Evolutionary conservation across 2,329 filamentous ascomycete genomes (phyloP).

Genomic region (Diaporthe vexans): DNA sequence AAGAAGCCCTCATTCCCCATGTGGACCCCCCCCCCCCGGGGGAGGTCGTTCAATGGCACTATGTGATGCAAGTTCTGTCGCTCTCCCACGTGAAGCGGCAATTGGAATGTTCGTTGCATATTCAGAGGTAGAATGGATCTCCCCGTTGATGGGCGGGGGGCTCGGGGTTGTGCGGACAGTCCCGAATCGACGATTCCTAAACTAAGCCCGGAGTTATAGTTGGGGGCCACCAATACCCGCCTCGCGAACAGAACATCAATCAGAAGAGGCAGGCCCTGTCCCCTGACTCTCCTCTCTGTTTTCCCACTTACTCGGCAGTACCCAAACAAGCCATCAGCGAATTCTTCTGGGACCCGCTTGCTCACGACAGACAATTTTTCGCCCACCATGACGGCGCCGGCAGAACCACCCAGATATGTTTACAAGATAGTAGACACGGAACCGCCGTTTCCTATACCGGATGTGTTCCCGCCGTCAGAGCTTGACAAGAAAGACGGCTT

Average conservation of each 20-base stretch:
- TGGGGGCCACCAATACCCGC: constrained; percentile 32
- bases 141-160: constrained; percentile 2
- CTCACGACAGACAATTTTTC: background rate
- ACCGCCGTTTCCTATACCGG: constrained; percentile 67
- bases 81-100: background rate
- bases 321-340: background rate
- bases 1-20: background rate
- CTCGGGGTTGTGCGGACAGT: constrained; percentile 16
- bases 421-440: constrained; percentile 73
- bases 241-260: constrained; percentile 21
- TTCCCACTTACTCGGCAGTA: background rate
- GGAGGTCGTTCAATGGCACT: background rate
- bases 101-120: background rate
- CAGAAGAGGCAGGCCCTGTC: background rate
- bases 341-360: background rate
- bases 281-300: constrained; percentile 5
- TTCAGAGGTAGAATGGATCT: constrained; percentile 12
- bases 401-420: constrained; percentile 58
- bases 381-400: constrained; percentile 45
- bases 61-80: constrained; percentile 13
- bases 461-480: constrained; percentile 68
- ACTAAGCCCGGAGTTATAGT: constrained; percentile 31
- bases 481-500: constrained; percentile 73
- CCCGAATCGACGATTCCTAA: constrained; percentile 16
- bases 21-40: constrained; percentile 12